Conservation (phyloP, 495 filamentous ascomycete genomes). For the Penicillium cosmopolitanum region DNA sequence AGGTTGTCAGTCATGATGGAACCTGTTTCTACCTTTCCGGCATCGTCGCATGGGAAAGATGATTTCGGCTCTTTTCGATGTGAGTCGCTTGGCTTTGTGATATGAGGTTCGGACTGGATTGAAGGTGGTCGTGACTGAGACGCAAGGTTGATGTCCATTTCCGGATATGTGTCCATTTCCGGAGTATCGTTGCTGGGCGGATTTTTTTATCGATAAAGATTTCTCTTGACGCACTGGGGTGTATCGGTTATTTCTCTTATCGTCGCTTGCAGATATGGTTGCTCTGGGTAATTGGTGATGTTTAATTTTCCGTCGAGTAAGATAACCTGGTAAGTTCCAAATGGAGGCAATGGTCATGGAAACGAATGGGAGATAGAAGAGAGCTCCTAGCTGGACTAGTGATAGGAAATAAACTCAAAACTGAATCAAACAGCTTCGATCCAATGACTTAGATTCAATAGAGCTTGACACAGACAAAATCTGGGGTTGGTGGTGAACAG, state of each 20-base stretch:
- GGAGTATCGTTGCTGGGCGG: too few relatives aligned
- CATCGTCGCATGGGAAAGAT: neutral
- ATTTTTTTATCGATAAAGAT: too few relatives aligned
- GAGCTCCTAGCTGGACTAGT: neutral
- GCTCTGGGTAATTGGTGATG: neutral
- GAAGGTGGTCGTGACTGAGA: neutral
- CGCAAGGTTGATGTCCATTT: neutral
- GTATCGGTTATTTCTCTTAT: neutral
- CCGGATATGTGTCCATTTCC: neutral
- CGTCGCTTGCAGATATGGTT: neutral
- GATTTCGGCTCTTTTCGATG: neutral
- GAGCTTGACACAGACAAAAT: neutral
- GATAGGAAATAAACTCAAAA: neutral
- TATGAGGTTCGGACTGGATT: neutral
- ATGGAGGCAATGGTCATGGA: neutral
- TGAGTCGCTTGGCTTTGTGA: neutral
- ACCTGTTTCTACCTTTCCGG: neutral
- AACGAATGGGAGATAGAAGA: neutral
- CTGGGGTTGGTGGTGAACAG: neutral
- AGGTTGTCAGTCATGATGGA: slow-evolving; percentile 5
- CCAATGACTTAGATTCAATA: too few relatives aligned
- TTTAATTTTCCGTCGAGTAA: neutral
- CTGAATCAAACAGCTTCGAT: neutral
- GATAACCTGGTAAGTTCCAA: neutral
- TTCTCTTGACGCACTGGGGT: neutral